These are phyloP conservation scores for Leersia perrieri DNA, from an alignment of 176 grass and related monocot genomes.

Conservation along the genomic window DNA sequence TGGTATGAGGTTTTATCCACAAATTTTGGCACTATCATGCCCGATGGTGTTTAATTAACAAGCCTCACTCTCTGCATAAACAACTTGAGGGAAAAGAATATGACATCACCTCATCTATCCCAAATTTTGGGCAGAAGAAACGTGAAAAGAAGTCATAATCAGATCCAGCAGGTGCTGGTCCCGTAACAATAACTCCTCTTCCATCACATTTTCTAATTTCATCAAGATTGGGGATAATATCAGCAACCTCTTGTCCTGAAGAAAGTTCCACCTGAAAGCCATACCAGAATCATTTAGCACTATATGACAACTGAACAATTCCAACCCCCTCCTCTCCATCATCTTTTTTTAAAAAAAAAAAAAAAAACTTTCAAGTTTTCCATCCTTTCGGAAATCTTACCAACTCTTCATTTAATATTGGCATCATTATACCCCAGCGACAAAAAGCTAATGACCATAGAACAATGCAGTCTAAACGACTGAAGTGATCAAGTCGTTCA, in stretches of 20 bases:
- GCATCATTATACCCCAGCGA: neutral
- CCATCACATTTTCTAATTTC: constrained; percentile 52
- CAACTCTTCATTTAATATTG: neutral
- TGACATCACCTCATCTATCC: constrained; percentile 62
- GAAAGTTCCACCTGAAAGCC: constrained; percentile 69
- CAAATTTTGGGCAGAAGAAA: constrained; percentile 63
- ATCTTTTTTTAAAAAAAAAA: neutral
- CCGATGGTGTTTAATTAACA: neutral
- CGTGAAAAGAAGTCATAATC: constrained; percentile 76
- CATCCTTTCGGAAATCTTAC: neutral
- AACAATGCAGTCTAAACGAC: too few species aligned
- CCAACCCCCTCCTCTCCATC: neutral
- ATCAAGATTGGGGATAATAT: constrained; percentile 51
- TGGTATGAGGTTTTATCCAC: neutral
- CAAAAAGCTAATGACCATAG: neutral
- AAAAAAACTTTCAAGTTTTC: neutral
- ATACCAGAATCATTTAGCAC: neutral
- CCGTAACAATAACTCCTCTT: constrained; percentile 61
- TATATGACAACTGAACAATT: neutral
- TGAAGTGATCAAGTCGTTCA: too few species aligned
- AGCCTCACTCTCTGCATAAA: neutral
- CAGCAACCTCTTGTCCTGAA: constrained; percentile 62
- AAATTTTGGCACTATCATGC: neutral
- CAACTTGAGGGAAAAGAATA: neutral
- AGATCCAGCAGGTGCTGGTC: constrained; percentile 58